Percentiles rank a stretch among this genome's conserved stretches.
These are phyloP conservation scores for Cercospora zeina DNA, from an alignment of 2,329 filamentous ascomycete species.

Conservation along the genomic window DNA sequence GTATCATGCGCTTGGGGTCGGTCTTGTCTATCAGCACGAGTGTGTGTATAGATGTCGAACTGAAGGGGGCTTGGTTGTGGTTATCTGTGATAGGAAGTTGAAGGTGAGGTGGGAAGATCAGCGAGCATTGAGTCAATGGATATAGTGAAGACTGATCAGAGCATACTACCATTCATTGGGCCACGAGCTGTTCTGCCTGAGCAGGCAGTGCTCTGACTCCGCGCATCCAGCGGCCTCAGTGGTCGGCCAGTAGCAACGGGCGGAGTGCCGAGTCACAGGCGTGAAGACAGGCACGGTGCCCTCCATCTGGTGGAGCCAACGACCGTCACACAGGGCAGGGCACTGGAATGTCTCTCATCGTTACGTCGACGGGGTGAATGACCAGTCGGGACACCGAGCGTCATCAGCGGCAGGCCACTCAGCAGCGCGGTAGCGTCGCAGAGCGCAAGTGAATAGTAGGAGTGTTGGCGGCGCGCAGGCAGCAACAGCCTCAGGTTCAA, in stretches of 20 bases:
- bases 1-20: not conserved
- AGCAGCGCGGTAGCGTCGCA: not conserved
- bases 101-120: not conserved
- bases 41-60: not conserved
- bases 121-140: not conserved
- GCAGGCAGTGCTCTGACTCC: constrained; percentile 15
- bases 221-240: constrained; percentile 16
- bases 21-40: not conserved
- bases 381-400: constrained; percentile 2
- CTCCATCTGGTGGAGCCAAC: constrained; percentile 14
- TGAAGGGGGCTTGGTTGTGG: constrained; percentile 7
- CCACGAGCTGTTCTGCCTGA: constrained; percentile 10
- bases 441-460: not conserved
- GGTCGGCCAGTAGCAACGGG: constrained; percentile 14
- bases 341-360: not conserved
- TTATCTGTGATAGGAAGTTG: not conserved
- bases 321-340: constrained; percentile 13
- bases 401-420: not conserved
- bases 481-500: constrained; percentile 8
- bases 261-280: constrained; percentile 12
- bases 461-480: constrained; percentile 6
- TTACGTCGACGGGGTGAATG: not conserved
- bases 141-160: constrained; percentile 7
- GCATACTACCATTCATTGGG: constrained; percentile 5
- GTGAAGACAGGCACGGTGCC: constrained; percentile 6